Percentiles rank a stretch among this genome's conserved stretches.
Evolutionary conservation across 2,329 filamentous ascomycete genomes (phyloP).

Genomic region (Sphaerulina musiva): DNA sequence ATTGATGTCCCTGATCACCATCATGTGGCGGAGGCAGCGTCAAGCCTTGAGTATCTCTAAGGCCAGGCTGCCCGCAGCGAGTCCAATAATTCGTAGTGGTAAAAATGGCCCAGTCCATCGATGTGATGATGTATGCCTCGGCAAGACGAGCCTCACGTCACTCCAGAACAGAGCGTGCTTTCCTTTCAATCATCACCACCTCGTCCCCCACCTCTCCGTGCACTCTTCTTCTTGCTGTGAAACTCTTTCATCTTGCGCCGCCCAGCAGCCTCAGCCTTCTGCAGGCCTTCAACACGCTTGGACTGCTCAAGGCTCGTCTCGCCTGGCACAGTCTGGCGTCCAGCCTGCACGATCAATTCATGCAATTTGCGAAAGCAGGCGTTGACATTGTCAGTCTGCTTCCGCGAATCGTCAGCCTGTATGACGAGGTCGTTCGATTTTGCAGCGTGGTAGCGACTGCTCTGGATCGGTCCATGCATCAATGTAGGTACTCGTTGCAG

Average conservation of each 20-base stretch:
- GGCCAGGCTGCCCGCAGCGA: neutral
- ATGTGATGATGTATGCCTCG: conserved; percentile 22
- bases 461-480: conserved; percentile 47
- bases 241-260: conserved; percentile 53
- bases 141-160: neutral
- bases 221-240: conserved; percentile 3
- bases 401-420: conserved; percentile 57
- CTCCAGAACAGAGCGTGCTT: neutral
- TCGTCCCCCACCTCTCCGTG: conserved; percentile 23
- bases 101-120: too few species aligned
- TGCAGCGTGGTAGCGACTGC: conserved; percentile 51
- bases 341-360: conserved; percentile 48
- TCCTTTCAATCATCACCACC: conserved; percentile 28
- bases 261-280: conserved; percentile 53
- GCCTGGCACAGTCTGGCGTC: conserved; percentile 49
- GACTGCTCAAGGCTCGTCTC: conserved; percentile 53
- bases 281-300: conserved; percentile 50
- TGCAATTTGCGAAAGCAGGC: conserved; percentile 54
- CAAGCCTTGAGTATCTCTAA: neutral
- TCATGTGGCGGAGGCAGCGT: too few species aligned
- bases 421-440: conserved; percentile 52
- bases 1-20: too few species aligned
- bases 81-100: too few species aligned
- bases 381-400: conserved; percentile 55
- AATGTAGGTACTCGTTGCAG: conserved; percentile 49